Evolutionary conservation across 164 flowering plant genomes (phyloP), one percentile per base, ranked within the genome.

Genomic region (Dillenia suffruticosa): DNA sequence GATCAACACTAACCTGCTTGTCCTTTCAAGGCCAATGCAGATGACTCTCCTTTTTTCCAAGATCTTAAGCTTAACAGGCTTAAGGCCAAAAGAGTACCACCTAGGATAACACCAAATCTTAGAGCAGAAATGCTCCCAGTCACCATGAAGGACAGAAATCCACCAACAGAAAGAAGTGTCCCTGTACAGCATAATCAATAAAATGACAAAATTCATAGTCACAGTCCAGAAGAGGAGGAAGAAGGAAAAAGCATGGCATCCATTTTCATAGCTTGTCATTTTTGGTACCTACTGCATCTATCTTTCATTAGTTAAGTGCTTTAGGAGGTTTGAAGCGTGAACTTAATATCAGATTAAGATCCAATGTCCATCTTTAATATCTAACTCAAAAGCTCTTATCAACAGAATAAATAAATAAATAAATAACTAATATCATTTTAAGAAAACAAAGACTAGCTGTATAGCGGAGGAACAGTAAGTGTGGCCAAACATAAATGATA

Each of bases 81-180:
- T 58, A 94, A 72, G 26, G 89, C 89, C 79, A 94, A 74, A 49
- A 94, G 85, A 47, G 80, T 64, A 56, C 96, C 92, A 12, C 99
- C 99, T 22, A 91, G 88, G 59, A 94, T 82, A 43, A 91, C 81
- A 56, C 99, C 99, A 74, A 91, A 94, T 78, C 97, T 88, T 54
- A 94, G 72, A 57, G 90, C 90, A 67, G 92, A 55, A 70, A 77
- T 61, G 78, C 89, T 89, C 48, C 99, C 96, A 22, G 92, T 83
- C 40, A 89, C 17, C 97, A 94, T 88, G 79, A 94, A 94, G 64
- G 82, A 76, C 16, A 94, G 82, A 73, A 94, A 89, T 52, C 99
- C 97, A 40, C 90, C 87, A 58, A 74, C 44, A 67, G 82, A 76
- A 60, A 94, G 96, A 65, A 85, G 54, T 48, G 70, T 67, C 68